These are phyloP conservation scores for Penicillium sp. DNA, from an alignment of 2,329 filamentous ascomycete species.

Conservation along the genomic window DNA sequence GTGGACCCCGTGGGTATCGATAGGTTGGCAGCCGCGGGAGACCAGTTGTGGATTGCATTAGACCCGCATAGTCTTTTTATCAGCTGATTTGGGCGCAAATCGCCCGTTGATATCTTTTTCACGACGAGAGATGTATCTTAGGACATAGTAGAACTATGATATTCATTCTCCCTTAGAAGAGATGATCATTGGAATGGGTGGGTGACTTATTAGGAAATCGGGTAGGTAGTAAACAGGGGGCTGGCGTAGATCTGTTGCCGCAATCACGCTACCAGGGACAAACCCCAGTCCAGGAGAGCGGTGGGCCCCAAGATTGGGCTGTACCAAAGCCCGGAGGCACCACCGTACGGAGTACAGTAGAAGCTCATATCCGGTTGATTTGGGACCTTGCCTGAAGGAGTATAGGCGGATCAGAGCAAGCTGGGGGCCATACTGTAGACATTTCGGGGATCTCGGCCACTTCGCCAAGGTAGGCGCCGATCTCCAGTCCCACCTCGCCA, in stretches of 20 bases:
- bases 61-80: slow-evolving; percentile 20
- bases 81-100: slow-evolving; percentile 19
- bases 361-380: neutral
- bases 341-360: neutral
- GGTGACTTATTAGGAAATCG: neutral
- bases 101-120: neutral
- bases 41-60: slow-evolving; percentile 18
- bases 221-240: neutral
- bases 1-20: slow-evolving; percentile 1
- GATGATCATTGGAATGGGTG: neutral
- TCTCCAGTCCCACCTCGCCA: neutral
- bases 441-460: neutral
- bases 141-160: neutral
- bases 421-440: neutral
- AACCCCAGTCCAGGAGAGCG: neutral
- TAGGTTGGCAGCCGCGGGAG: slow-evolving; percentile 9
- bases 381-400: neutral
- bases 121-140: neutral
- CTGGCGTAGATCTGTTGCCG: neutral
- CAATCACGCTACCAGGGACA: neutral
- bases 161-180: neutral
- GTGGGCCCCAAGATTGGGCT: neutral
- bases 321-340: neutral
- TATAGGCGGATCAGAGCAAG: neutral
- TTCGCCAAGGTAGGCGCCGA: neutral